Conservation (phyloP, 2,329 filamentous ascomycete genomes). For the Colletotrichum gloeosporioides region DNA sequence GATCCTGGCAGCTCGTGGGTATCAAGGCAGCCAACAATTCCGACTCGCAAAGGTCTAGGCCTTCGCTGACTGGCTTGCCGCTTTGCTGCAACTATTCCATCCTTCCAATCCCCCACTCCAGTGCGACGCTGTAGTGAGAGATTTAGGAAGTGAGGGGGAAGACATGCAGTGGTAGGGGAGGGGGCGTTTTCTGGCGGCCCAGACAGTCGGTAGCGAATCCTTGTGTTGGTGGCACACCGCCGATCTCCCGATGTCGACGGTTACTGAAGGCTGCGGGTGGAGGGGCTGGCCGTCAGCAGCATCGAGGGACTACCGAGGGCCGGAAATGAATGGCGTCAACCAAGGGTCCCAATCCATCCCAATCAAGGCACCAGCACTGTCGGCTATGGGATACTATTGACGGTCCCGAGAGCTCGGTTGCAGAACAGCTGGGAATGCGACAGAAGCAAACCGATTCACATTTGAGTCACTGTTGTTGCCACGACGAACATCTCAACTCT, state of each 20-base stretch:
- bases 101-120: not conserved
- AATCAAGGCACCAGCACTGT: not conserved
- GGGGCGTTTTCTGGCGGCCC: conserved; percentile 13
- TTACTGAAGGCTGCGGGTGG: not conserved
- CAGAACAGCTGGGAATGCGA: not conserved
- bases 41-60: not conserved
- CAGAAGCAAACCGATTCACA: not conserved
- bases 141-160: not conserved
- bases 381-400: conserved; percentile 10
- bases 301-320: not conserved
- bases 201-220: conserved; percentile 12
- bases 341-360: not conserved
- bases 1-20: not conserved
- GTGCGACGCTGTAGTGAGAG: not conserved
- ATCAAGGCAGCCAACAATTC: not conserved
- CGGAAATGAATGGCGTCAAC: not conserved
- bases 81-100: not conserved
- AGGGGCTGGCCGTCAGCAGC: not conserved
- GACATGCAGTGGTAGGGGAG: not conserved
- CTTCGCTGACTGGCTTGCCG: not conserved
- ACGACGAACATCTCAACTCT: conserved; percentile 9
- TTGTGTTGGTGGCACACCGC: not conserved
- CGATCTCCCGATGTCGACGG: conserved; percentile 12
- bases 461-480: not conserved
- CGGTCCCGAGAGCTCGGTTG: not conserved